phyloP scores from a whole-genome alignment of 805 yeast genomes.

The Clavispora phyllophila region DNA sequence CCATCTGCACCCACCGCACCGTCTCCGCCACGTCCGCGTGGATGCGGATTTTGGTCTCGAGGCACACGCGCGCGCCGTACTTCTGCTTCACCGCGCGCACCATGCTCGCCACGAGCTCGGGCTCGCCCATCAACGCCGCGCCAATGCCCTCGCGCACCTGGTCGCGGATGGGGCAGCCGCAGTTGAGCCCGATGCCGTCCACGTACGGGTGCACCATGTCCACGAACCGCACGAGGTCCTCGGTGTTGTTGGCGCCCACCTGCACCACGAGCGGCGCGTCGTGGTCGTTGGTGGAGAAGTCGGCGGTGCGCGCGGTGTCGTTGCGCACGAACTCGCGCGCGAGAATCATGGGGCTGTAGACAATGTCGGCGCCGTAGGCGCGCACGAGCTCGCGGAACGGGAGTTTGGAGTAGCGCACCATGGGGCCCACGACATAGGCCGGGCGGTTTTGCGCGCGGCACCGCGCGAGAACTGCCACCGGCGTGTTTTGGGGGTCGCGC shows the following conservation, averaged over 20 bases:
- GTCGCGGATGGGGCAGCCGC: conserved; percentile 96
- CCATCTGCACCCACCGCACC: conserved; percentile 59
- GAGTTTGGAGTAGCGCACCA: conserved; percentile 93
- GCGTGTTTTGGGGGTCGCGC: conserved; percentile 26
- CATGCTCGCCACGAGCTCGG: conserved; percentile 77
- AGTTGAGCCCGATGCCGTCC: conserved; percentile 91
- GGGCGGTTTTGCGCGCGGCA: conserved; percentile 26
- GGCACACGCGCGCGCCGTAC: conserved; percentile 65
- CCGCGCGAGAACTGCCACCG: conserved; percentile 28
- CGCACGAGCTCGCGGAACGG: conserved; percentile 81
- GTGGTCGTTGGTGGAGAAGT: conserved; percentile 70
- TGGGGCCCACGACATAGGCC: conserved; percentile 66
- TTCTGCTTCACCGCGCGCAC: conserved; percentile 73
- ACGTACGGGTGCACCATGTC: conserved; percentile 87
- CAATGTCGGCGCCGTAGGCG: conserved; percentile 71
- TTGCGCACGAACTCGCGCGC: conserved; percentile 93
- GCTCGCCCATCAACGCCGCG: conserved; percentile 85
- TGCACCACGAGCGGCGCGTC: conserved; percentile 81
- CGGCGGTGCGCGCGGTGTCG: conserved; percentile 71
- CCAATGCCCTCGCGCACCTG: conserved; percentile 96
- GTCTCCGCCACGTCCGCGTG: conserved; percentile 75
- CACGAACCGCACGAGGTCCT: conserved; percentile 76
- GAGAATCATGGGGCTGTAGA: conserved; percentile 92
- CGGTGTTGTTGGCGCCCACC: conserved; percentile 82
- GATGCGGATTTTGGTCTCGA: conserved; percentile 90